Base-by-base conservation (phyloP, 441 rosid genomes). In the Pelargonium myrrhifolium region DNA sequence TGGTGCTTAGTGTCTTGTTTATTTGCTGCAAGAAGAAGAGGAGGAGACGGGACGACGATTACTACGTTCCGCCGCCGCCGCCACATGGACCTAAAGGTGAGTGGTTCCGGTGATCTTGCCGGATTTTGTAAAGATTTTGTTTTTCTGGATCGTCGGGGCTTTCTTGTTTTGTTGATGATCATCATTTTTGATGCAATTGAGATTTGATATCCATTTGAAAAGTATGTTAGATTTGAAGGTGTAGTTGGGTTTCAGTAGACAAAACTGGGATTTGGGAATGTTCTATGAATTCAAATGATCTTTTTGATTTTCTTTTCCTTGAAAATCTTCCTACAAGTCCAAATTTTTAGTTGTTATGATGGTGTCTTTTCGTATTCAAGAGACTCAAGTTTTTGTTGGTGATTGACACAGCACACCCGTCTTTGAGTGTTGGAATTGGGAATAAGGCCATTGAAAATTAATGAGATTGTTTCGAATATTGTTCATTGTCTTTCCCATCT, bases 51-150 rank as follows among this genome's bases (percentile, higher is more conserved):
- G 80, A 83, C 14, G 81, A 86, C 69, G 83, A 70, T 28, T 83
- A 85, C 70, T 84, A 86, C 60, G 74, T 47, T 60, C 90, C 91
- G 58, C 96, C 93, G 15, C 96, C 88, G 6, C 77, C 86, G 69
- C 68, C 82, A 35, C 76, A 71, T 0, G 83, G 77, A 2, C 84
- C 79, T 11, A 84, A 87, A 80, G 81, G 88, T 85, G 49, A 49
- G 77, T 51, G 15, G 70, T 76, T 69, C 18, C 66, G 59, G 10
- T 39, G 10, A 45, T 15, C 24, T 24, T 26, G 21, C 9, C 1
- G 15, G 9, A n/a, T 9, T 17, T 9, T 7, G 14, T 5, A 8
- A 8, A 22, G 6, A 53, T 39, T 59, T 59, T 6, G 12, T 10
- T 73, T 15, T 24, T 11, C 31, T 65, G 21, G 56, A 39, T 68